Percentiles rank a stretch among this genome's conserved stretches.
These are phyloP conservation scores for Lactarius indigo DNA, from an alignment of 768 basidiomycete genomes.

Conservation along the genomic window DNA sequence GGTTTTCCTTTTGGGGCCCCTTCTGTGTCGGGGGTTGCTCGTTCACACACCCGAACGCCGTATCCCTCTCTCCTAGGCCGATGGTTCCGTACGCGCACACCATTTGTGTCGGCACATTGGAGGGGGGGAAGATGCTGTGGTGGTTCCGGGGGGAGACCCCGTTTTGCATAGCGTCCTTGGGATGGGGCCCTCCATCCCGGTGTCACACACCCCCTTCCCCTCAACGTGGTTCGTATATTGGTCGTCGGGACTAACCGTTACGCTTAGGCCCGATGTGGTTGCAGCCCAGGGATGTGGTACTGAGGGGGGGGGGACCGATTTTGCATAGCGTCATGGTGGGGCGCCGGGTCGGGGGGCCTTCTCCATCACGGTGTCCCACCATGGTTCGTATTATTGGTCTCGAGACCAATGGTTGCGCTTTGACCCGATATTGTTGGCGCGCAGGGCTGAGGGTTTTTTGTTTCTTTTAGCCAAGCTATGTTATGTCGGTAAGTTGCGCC, in stretches of 20 bases:
- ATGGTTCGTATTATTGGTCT: too few species aligned
- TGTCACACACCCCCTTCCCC: too few species aligned
- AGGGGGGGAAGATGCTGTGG: not conserved
- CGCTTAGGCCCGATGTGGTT: too few species aligned
- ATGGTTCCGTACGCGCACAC: not conserved
- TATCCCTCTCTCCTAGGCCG: not conserved
- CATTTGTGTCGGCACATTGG: not conserved
- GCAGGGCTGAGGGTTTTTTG: not conserved
- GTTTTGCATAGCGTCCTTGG: not conserved
- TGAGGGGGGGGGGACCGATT: not conserved
- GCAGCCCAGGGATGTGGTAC: too few species aligned
- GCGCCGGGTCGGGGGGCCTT: not conserved
- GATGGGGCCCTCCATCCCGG: too few species aligned
- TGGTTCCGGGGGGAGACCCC: not conserved
- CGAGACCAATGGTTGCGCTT: not conserved
- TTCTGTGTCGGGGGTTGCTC: not conserved
- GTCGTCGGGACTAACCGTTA: too few species aligned
- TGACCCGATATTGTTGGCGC: not conserved
- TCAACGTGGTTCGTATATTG: too few species aligned
- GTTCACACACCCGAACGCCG: not conserved
- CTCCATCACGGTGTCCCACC: not conserved
- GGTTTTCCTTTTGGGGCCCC: not conserved
- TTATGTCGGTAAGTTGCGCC: not conserved
- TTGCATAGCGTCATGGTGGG: not conserved
- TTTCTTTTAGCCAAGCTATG: not conserved